Base-by-base conservation (phyloP, 192 early-diverging fungal species). In the Backusella australiensis region DNA sequence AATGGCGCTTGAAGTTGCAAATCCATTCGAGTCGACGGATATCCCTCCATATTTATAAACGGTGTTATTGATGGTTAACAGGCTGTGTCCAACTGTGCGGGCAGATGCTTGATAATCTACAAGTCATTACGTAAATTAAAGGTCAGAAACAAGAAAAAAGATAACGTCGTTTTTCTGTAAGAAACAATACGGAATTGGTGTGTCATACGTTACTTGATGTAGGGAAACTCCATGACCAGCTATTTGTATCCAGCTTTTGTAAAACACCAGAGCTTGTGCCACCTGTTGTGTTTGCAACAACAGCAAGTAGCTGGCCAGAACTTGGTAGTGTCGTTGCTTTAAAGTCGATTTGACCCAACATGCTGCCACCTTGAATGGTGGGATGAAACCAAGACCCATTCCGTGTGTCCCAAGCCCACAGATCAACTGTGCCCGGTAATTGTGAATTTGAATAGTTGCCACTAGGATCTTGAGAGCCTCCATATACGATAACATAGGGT, bases 61-160 rank as follows among this genome's bases (percentile, higher is more conserved):
- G 81, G 78, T 79, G 87, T 82, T 82, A 83, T 89, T 80, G 81
- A 92, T 74, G 83, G 72, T 17, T 82, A 84, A 56, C 86, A 89
- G 76, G 80, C 88, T 82, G 80, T 86, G 78, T 85, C 79, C 23
- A 82, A 82, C 0, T 78, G 88, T 23, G 82, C 89, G 73, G 67
- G 74, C 75, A 42, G 78, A 39, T 39, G 72, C 49, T 49, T 63
- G 65, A 8, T 74, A 52, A 59, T 46, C 75, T 69, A 68, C 6
- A 32, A 4, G 38, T 9, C 34, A 44, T 46, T 38, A 34, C 34
- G 34, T 66, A 81, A 23, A 59, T 74, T 38, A 72, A 63, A 29
- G 21, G 66, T 71, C 26, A 44, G 6, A 44, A 77, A 69, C 26
- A 71, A 23, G 26, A 44, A 44, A 44, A 44, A 44, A 44, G 42